Base-by-base conservation (phyloP, 2,329 filamentous ascomycete genomes). In the Cryphonectria naterciae region DNA sequence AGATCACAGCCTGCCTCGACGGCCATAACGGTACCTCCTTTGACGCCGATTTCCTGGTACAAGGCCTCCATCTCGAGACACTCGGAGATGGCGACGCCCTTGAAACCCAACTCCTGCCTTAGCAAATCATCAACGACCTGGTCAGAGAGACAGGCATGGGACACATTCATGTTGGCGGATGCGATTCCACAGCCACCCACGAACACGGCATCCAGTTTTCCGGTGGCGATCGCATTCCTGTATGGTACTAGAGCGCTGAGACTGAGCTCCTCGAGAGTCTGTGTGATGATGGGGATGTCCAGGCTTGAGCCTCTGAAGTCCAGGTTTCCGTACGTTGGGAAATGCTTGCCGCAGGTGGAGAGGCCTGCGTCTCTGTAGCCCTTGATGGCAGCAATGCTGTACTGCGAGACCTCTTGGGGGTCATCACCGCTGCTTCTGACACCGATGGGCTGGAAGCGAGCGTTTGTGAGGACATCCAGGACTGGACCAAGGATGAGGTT, bases 41-140 rank as follows among this genome's bases (percentile, higher is more conserved):
- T 94, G 25, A 99, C 94, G n/a, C 95, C 95, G 65, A 98, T 96
- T 76, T 98, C 97, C 78, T 97, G 93, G 74, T 94, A 96, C 11
- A 98, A 87, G 0, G 95, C 94, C 77, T 98, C 95, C 95, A 98
- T 98, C 79, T 98, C 95, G 10, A 98, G 83, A 75, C 95, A 98
- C 78, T 98, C 95, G 0, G 95, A 98, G 65, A 98, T 94, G 35
- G 96, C 94, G 2, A 98, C 95, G 1, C 95, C 95, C 65, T 93
- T 89, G 76, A 98, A 98, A 2, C 92, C 92, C 35, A 98, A 87
- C 74, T 98, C 94, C 72, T 92, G 92, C n/a, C 95, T 89, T 4
- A 98, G 84, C 32, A 98, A 83, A 71, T 96, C 94, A 77, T 97
- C 93, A 3, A 98, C 94, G 1, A 98, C 94, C 79, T 97, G 94